phyloP scores from a whole-genome alignment of 1,284 basidiomycete species.

The Ceratorhiza oryzae-sativae region DNA sequence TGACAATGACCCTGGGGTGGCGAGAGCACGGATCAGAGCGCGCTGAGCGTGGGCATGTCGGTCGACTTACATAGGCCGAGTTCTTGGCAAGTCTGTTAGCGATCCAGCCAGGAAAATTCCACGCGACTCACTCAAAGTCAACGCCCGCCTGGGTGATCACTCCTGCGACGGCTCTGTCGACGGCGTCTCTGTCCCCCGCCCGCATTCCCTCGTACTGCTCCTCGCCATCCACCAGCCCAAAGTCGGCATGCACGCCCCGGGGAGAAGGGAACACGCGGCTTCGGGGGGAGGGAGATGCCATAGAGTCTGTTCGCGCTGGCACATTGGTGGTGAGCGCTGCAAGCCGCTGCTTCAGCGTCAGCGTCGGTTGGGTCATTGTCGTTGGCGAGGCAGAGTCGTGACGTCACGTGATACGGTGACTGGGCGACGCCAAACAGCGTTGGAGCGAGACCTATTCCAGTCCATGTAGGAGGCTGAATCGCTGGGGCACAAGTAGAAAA shows the following conservation, averaged over 20 bases:
- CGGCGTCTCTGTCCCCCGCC: conserved; percentile 44
- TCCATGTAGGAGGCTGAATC: no score
- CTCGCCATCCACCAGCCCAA: conserved; percentile 37
- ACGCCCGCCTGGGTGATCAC: conserved; percentile 88
- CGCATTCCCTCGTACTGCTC: conserved; percentile 58
- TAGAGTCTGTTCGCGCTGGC: conserved; percentile 6
- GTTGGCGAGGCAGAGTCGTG: neutral
- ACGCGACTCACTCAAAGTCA: conserved; percentile 72
- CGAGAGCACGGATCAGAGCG: conserved; percentile 16
- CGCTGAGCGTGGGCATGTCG: conserved; percentile 4
- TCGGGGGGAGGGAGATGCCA: conserved; percentile 3
- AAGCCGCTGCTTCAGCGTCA: conserved; percentile 30
- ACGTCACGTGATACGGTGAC: neutral
- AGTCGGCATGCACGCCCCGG: conserved; percentile 17
- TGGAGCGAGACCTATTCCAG: no score
- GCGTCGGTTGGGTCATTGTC: conserved; percentile 30
- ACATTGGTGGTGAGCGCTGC: conserved; percentile 20
- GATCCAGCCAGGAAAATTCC: conserved; percentile 36
- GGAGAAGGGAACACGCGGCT: conserved; percentile 3
- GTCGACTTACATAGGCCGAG: conserved; percentile 76
- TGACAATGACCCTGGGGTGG: conserved; percentile 72
- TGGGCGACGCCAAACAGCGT: neutral
- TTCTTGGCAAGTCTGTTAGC: conserved; percentile 56
- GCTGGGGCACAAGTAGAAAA: no score
- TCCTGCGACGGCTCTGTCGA: conserved; percentile 66